Evolutionary conservation across 306 rosid genomes (phyloP).

Genomic region (Myrica gale): DNA sequence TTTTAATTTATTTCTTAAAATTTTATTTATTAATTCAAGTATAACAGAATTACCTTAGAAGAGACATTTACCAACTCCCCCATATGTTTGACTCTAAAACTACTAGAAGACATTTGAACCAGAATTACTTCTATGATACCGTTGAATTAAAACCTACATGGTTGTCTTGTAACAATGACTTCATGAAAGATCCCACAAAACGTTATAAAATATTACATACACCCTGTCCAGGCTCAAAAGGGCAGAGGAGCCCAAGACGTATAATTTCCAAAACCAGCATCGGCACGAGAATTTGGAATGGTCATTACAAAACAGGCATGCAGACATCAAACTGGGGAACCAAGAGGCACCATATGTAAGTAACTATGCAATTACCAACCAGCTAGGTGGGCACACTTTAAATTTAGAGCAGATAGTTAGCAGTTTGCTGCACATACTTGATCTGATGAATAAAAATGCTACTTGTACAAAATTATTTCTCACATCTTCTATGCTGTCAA

Average conservation of each 20-base stretch:
- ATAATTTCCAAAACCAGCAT: background rate
- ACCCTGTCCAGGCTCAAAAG: background rate
- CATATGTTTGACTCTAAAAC: background rate
- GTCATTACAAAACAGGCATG: background rate
- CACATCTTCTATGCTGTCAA: constrained; percentile 11
- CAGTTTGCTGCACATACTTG: constrained; percentile 1
- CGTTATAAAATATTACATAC: background rate
- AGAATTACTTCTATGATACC: background rate
- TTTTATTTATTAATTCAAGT: too few species aligned
- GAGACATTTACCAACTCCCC: background rate
- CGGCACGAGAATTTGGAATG: background rate
- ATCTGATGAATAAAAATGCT: background rate
- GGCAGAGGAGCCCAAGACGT: background rate
- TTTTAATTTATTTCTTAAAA: too few species aligned
- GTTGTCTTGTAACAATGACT: background rate
- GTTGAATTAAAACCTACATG: background rate
- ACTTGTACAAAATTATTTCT: constrained; percentile 1
- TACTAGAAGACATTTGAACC: background rate
- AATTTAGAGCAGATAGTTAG: background rate
- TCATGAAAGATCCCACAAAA: background rate
- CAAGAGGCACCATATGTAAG: background rate
- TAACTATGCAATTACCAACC: background rate
- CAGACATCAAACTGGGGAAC: background rate
- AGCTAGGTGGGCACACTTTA: background rate
- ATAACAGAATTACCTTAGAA: background rate